Percentiles rank a stretch among this genome's conserved stretches.
Conservation (phyloP, 2,329 filamentous ascomycete genomes). For the Clarireedia hainanense region DNA sequence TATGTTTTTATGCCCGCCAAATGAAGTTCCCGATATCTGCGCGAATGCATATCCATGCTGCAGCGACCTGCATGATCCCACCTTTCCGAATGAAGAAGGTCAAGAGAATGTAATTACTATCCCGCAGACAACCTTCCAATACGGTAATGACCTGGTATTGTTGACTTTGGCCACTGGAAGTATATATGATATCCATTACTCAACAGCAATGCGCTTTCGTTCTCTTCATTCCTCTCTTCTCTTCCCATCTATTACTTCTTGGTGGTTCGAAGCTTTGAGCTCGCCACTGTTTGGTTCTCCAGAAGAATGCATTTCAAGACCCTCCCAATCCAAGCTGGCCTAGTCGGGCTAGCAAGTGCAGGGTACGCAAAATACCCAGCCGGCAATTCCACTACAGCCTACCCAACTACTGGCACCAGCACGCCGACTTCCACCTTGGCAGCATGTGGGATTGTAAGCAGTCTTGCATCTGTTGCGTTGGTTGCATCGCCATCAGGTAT, state of each 20-base stretch:
- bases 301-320: constrained; percentile 1
- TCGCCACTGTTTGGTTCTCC: not conserved
- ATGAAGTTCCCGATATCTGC: too few relatives aligned
- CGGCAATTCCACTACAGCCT: constrained; percentile 6
- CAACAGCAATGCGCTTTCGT: not conserved
- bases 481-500: constrained; percentile 17
- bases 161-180: not conserved
- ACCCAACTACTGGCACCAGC: not conserved
- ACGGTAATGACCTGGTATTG: not conserved
- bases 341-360: not conserved
- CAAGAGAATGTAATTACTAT: not conserved
- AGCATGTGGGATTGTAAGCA: constrained; percentile 25
- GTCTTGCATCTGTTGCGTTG: constrained; percentile 17
- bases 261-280: not conserved
- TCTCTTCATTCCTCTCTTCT: not conserved
- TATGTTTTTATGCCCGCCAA: too few relatives aligned
- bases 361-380: constrained; percentile 17
- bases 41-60: too few relatives aligned
- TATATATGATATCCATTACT: not conserved
- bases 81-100: constrained; percentile 13
- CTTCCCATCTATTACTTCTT: not conserved
- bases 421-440: constrained; percentile 6
- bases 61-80: constrained; percentile 13
- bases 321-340: not conserved
- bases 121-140: not conserved